phyloP scores from a whole-genome alignment of 2,329 filamentous ascomycete species.

The Exophiala sp. region DNA sequence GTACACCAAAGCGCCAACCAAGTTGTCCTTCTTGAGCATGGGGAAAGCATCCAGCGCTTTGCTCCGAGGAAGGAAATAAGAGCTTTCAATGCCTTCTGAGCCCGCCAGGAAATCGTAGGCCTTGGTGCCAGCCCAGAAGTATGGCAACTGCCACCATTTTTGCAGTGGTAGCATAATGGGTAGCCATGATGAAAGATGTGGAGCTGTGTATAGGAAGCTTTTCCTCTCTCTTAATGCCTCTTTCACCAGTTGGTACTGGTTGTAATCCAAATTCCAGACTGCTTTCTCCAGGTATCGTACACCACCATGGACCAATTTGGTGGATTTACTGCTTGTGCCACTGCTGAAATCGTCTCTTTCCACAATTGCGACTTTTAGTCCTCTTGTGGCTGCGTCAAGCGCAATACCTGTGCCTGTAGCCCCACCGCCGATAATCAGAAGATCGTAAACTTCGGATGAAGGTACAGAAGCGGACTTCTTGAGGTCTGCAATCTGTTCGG shows the following conservation, averaged over 20 bases:
- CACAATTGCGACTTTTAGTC: constrained; percentile 75
- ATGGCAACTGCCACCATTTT: constrained; percentile 81
- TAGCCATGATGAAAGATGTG: constrained; percentile 74
- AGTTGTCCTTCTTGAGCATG: constrained; percentile 75
- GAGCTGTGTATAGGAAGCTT: constrained; percentile 77
- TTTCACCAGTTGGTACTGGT: constrained; percentile 71
- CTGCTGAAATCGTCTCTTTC: constrained; percentile 79
- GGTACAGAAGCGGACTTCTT: constrained; percentile 55
- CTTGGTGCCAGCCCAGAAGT: constrained; percentile 70
- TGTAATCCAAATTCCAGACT: constrained; percentile 79
- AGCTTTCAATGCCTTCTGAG: constrained; percentile 81
- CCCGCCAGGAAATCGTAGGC: constrained; percentile 82
- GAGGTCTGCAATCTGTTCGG: constrained; percentile 52
- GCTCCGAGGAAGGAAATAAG: constrained; percentile 81
- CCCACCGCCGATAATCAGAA: constrained; percentile 74
- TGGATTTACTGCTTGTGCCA: constrained; percentile 82
- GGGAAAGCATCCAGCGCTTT: constrained; percentile 84
- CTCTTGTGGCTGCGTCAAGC: constrained; percentile 73
- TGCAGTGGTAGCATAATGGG: constrained; percentile 80
- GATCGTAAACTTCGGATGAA: constrained; percentile 62
- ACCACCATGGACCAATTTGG: constrained; percentile 79
- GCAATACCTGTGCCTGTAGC: constrained; percentile 80
- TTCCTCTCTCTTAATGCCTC: constrained; percentile 78
- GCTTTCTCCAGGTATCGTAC: constrained; percentile 83
- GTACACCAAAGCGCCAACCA: constrained; percentile 81